Base-by-base conservation (phyloP, 768 basidiomycete genomes). In the Sarcodon aspratus region DNA sequence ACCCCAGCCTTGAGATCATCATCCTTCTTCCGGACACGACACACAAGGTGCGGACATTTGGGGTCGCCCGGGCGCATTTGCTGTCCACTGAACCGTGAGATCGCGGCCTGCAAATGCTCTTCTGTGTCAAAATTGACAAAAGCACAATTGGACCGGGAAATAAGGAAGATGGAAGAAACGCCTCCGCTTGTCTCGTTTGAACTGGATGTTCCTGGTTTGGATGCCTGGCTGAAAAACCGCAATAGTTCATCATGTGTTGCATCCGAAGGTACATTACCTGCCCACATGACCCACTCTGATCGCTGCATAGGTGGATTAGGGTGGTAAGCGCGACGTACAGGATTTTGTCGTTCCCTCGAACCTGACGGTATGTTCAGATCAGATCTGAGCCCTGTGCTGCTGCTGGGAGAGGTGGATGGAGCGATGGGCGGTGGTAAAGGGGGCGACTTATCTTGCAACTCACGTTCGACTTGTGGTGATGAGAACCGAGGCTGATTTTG, bases 251-350 rank as follows among this genome's bases (percentile, higher is more conserved):
- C 82, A 51, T 90, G 77, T 3, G 78, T 79, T 12, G 89, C 80
- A 57, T 93, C 88, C 6, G 74, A 73, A 2, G 89, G 88, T 3
- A 96, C 85, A 59, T 97, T 97, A 9, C 94, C 94, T 10, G 81
- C 82, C 94, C 94, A 96, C 88, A 93, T 90, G 1, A 92, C 92
- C 88, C 86, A 94, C 50, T 90, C 88, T 7, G 88, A 89, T 11
- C 89, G 77, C 47, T 85, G 73, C 9, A 78, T 67, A 10, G 85
- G 83, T 1, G 81, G 76, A 49, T 79, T 82, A 2, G 84, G 84
- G 53, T 86, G 85, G 55, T 81, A 85, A 17, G 73, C 57, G 8
- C 75, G 73, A 37, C 82, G 79, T 21, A 66, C 58, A 33, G 46
- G 46, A 15, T 51, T 51, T 52, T 48, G 45, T 43, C 15, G 32